These are phyloP conservation scores for Lyophyllum atratum DNA, from an alignment of 768 basidiomycete genomes.

Conservation along the genomic window DNA sequence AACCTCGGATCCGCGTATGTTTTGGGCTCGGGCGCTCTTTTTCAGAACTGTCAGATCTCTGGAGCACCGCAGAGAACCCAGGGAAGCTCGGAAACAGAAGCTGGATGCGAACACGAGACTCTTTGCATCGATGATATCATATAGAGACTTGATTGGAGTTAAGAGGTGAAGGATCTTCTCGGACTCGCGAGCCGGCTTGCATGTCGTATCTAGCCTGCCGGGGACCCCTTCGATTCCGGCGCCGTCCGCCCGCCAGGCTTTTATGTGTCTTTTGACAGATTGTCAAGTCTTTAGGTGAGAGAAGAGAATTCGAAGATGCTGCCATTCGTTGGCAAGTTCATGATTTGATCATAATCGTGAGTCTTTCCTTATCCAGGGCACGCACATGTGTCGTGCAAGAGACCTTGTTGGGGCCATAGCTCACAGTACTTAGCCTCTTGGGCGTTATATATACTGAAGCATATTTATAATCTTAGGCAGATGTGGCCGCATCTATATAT, in stretches of 20 bases:
- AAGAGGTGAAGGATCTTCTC: background rate
- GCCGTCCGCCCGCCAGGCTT: slow-evolving; percentile 13
- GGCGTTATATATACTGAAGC: background rate
- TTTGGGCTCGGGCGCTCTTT: background rate
- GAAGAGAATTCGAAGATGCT: slow-evolving; percentile 20
- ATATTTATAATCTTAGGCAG: background rate
- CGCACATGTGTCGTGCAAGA: background rate
- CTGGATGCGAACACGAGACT: background rate
- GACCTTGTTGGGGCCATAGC: slow-evolving; percentile 2
- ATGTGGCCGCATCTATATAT: background rate
- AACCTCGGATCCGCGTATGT: slow-evolving; percentile 15
- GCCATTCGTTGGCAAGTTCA: slow-evolving; percentile 3
- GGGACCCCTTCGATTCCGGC: slow-evolving; percentile 6
- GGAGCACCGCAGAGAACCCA: slow-evolving; percentile 1
- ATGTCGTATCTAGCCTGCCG: slow-evolving; percentile 1
- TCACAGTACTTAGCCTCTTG: background rate
- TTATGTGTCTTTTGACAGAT: slow-evolving; percentile 11
- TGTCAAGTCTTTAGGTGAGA: slow-evolving; percentile 6
- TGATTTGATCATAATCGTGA: slow-evolving; percentile 12
- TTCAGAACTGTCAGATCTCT: slow-evolving; percentile 7
- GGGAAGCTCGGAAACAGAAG: background rate
- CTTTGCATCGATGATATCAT: background rate
- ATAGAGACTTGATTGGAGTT: background rate
- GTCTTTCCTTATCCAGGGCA: background rate
- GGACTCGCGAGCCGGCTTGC: slow-evolving; percentile 12